A percentile compares a stretch with the other conserved stretches of the same genome.
These are phyloP conservation scores for Fusarium ambrosium DNA, from an alignment of 2,329 filamentous ascomycete genomes.

Conservation along the genomic window DNA sequence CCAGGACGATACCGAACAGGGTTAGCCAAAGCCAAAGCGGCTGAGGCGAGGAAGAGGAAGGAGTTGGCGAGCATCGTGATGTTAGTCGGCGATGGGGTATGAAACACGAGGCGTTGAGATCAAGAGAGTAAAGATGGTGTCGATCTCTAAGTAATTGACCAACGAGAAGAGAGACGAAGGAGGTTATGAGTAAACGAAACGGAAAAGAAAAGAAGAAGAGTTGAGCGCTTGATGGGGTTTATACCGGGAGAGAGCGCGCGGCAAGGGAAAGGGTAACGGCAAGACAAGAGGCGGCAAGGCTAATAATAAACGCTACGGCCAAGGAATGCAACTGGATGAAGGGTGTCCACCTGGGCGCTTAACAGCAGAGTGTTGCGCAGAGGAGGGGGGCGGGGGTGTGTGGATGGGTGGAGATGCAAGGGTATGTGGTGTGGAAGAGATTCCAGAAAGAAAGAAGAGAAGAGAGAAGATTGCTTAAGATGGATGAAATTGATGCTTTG, in stretches of 20 bases:
- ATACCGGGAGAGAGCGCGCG: constrained; percentile 27
- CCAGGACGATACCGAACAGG: constrained; percentile 39
- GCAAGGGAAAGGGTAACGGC: constrained; percentile 22
- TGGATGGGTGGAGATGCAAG: constrained; percentile 3
- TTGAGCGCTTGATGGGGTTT: constrained; percentile 16
- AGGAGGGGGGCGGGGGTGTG: too few species aligned
- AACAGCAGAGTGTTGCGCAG: constrained; percentile 31
- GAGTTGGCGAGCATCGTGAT: constrained; percentile 52
- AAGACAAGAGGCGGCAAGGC: constrained; percentile 42
- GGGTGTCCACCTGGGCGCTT: constrained; percentile 48
- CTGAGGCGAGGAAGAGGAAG: constrained; percentile 51
- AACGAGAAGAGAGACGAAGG: constrained; percentile 24
- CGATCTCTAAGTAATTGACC: constrained; percentile 31
- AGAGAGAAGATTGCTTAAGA: not conserved
- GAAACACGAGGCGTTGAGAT: constrained; percentile 29
- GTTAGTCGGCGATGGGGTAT: constrained; percentile 16
- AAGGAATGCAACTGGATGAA: constrained; percentile 38
- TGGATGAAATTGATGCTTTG: not conserved
- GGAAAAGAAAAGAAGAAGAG: constrained; percentile 22
- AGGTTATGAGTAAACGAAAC: constrained; percentile 6
- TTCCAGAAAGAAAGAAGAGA: constrained; percentile 2
- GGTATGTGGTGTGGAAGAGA: not conserved
- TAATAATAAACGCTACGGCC: constrained; percentile 47
- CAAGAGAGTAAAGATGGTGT: constrained; percentile 29
- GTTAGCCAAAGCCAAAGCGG: constrained; percentile 50